phyloP scores from a whole-genome alignment of 78 protist genomes.

The Monosiga brevicollis region DNA sequence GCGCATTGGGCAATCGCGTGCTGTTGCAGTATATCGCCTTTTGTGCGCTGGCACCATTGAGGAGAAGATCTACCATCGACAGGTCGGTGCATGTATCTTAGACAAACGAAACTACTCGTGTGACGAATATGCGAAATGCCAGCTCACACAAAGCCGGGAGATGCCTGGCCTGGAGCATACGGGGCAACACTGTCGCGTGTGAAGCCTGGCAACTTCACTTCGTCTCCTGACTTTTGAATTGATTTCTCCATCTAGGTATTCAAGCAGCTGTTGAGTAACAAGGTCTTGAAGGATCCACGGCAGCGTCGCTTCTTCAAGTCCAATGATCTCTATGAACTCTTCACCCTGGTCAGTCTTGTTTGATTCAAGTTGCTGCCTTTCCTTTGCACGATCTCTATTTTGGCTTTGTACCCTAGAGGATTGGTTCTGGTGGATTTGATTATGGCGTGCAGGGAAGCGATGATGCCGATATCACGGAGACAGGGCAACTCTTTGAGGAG shows the following conservation, averaged over 20 bases:
- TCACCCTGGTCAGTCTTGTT: conserved; percentile 16
- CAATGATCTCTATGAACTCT: conserved; percentile 46
- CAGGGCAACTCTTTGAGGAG: not conserved
- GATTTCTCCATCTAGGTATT: conserved; percentile 61
- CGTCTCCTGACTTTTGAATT: not conserved
- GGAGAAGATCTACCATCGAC: conserved; percentile 94
- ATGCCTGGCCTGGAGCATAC: not conserved
- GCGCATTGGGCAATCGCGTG: conserved; percentile 85
- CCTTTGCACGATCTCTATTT: not conserved
- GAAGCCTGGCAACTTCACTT: too few species aligned
- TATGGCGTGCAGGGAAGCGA: not conserved
- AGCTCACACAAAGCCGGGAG: not conserved
- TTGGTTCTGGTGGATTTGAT: not conserved
- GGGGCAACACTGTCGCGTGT: not conserved
- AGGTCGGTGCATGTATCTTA: conserved; percentile 32
- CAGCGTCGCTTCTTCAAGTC: conserved; percentile 20
- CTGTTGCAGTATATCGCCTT: conserved; percentile 75
- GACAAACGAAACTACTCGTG: not conserved
- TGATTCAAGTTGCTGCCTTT: too few species aligned
- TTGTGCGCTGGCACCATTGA: conserved; percentile 45
- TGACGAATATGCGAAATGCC: not conserved
- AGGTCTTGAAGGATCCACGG: conserved; percentile 74
- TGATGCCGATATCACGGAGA: not conserved
- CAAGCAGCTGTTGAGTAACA: conserved; percentile 79
- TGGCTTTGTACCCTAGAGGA: not conserved